phyloP scores from a whole-genome alignment of 768 basidiomycete species.

The Panellus pusillus region DNA sequence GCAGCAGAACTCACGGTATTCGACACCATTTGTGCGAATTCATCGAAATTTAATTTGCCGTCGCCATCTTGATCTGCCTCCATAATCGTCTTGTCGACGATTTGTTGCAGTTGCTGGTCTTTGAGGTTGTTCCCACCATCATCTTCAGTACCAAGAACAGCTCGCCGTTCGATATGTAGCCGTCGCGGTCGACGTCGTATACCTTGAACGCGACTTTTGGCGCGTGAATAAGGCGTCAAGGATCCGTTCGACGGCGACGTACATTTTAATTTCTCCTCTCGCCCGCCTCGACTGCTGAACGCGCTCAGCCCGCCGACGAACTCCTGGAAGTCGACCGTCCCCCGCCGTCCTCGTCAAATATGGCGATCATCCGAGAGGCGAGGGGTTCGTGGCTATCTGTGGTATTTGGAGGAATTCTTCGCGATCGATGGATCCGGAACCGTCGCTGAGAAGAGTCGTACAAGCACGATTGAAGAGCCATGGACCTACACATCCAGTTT shows the following conservation, averaged over 20 bases:
- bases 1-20: slow-evolving; percentile 69
- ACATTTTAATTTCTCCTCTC: slow-evolving; percentile 97
- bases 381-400: slow-evolving; percentile 96
- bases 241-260: slow-evolving; percentile 30
- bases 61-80: slow-evolving; percentile 98
- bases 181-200: slow-evolving; percentile 97
- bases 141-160: slow-evolving; percentile 98
- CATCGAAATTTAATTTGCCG: slow-evolving; percentile 95
- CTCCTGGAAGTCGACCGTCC: slow-evolving; percentile 98
- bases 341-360: slow-evolving; percentile 98
- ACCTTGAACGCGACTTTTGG: slow-evolving; percentile 97
- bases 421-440: slow-evolving; percentile 96
- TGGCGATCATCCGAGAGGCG: slow-evolving; percentile 97
- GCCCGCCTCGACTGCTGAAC: slow-evolving; percentile 93
- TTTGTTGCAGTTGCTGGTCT: slow-evolving; percentile 99
- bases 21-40: slow-evolving; percentile 95
- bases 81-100: slow-evolving; percentile 99
- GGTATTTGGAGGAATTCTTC: slow-evolving; percentile 99
- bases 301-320: slow-evolving; percentile 98
- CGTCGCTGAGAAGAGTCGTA: slow-evolving; percentile 58
- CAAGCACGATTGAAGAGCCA: background rate
- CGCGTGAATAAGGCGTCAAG: background rate
- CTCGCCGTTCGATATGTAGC: slow-evolving; percentile 97
- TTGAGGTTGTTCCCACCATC: slow-evolving; percentile 99
- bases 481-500: slow-evolving; percentile 85